Conservation (phyloP, 495 filamentous ascomycete genomes). For the Trichoderma asperelloides region DNA sequence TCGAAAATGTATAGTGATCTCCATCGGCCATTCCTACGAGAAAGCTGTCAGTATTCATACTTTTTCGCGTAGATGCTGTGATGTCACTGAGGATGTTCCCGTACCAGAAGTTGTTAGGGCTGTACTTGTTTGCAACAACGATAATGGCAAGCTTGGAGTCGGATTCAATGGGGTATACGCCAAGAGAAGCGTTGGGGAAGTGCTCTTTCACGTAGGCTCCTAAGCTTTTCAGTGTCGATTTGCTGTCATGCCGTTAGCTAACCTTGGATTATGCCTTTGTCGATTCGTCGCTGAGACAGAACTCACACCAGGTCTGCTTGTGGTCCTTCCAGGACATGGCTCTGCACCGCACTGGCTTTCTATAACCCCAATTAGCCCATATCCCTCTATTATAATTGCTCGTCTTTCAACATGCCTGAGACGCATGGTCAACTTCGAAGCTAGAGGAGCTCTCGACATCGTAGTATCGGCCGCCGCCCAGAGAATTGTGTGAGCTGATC, state of each 20-base stretch:
- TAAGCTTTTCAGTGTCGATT: slow-evolving; percentile 73
- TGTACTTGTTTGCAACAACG: slow-evolving; percentile 92
- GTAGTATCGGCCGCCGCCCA: slow-evolving; percentile 75
- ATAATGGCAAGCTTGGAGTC: slow-evolving; percentile 70
- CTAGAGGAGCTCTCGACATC: slow-evolving; percentile 79
- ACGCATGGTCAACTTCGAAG: slow-evolving; percentile 77
- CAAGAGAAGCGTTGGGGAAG: slow-evolving; percentile 71
- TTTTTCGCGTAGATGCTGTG: background rate
- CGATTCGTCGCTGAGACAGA: background rate
- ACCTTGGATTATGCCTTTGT: background rate
- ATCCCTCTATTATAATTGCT: background rate
- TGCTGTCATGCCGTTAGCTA: slow-evolving; percentile 33
- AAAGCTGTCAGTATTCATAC: background rate
- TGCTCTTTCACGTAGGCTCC: slow-evolving; percentile 77
- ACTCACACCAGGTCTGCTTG: slow-evolving; percentile 72
- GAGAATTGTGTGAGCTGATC: slow-evolving; percentile 72
- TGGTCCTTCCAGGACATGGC: slow-evolving; percentile 68
- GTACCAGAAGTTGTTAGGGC: slow-evolving; percentile 93
- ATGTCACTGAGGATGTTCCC: background rate
- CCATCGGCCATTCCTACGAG: slow-evolving; percentile 83
- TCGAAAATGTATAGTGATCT: slow-evolving; percentile 76
- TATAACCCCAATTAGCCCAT: slow-evolving; percentile 24
- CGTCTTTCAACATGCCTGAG: slow-evolving; percentile 48
- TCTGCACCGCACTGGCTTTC: slow-evolving; percentile 78
- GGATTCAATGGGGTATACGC: slow-evolving; percentile 69